Percentiles rank a stretch among this genome's conserved stretches.
Conservation (phyloP, 257 asterid genomes). For the Solanum clarkiae region DNA sequence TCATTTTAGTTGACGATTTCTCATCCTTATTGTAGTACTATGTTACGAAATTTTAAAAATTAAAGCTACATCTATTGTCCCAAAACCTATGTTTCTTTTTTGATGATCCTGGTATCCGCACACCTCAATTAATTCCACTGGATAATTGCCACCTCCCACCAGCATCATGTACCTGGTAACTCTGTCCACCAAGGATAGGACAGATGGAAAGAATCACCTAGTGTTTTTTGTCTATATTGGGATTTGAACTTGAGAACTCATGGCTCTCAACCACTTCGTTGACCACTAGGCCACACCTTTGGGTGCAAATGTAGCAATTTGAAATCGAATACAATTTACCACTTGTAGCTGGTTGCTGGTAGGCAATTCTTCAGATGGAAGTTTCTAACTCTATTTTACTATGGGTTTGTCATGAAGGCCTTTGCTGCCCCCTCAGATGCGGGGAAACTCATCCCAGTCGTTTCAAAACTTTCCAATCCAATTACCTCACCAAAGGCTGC, state of each 20-base stretch:
- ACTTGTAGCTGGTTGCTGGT: background rate
- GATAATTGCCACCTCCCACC: background rate
- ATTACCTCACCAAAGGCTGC: conserved; percentile 19
- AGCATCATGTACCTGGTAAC: background rate
- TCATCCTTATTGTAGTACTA: background rate
- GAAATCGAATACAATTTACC: background rate
- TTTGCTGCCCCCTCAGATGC: conserved; percentile 20
- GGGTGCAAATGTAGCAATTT: background rate
- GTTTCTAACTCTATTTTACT: background rate
- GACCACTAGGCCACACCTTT: background rate
- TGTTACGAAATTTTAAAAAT: background rate
- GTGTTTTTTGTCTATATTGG: background rate
- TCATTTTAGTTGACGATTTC: background rate
- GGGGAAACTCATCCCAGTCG: conserved; percentile 29
- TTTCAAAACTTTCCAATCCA: conserved; percentile 18
- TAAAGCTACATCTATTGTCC: background rate
- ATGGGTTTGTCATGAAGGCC: conserved; percentile 29
- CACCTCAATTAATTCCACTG: background rate
- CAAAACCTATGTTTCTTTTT: background rate
- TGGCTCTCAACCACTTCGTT: background rate
- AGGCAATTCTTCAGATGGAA: background rate
- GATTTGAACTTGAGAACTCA: background rate
- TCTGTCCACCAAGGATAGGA: background rate
- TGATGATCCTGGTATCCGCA: background rate
- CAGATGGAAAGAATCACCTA: background rate